Percentiles rank a stretch among this genome's conserved stretches.
phyloP scores from a whole-genome alignment of 78 protist species.

The Tieghemostelium lacteum region DNA sequence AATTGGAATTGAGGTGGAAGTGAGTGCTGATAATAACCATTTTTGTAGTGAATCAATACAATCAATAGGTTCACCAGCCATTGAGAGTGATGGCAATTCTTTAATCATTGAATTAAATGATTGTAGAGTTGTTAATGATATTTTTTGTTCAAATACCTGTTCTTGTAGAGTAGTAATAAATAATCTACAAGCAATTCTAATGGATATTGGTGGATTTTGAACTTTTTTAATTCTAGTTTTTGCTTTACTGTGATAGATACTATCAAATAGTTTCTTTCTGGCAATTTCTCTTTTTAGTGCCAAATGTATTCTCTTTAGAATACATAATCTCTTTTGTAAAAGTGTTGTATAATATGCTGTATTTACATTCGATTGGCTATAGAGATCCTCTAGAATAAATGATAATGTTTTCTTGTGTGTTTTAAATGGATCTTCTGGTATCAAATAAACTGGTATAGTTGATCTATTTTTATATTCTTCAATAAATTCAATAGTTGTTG shows the following conservation, averaged over 20 bases:
- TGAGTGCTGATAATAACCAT: constrained; percentile 73
- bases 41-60: constrained; percentile 67
- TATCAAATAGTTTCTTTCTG: constrained; percentile 69
- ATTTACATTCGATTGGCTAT: constrained; percentile 72
- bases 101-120: constrained; percentile 70
- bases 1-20: constrained; percentile 1
- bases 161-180: constrained; percentile 74
- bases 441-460: constrained; percentile 63
- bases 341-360: constrained; percentile 71
- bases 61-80: constrained; percentile 78
- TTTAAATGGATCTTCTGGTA: constrained; percentile 62
- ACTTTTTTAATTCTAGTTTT: constrained; percentile 70
- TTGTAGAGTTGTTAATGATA: constrained; percentile 61
- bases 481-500: neutral
- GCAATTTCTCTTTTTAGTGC: constrained; percentile 81
- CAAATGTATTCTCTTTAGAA: constrained; percentile 69
- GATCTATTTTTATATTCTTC: constrained; percentile 71
- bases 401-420: constrained; percentile 58
- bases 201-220: constrained; percentile 72
- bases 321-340: constrained; percentile 54
- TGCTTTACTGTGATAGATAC: constrained; percentile 70
- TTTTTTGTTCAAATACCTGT: constrained; percentile 62
- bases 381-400: constrained; percentile 48
- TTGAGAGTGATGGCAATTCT: constrained; percentile 70
- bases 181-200: constrained; percentile 77